phyloP scores from a whole-genome alignment of 257 asterid species.

The Buddleja alternifolia region DNA sequence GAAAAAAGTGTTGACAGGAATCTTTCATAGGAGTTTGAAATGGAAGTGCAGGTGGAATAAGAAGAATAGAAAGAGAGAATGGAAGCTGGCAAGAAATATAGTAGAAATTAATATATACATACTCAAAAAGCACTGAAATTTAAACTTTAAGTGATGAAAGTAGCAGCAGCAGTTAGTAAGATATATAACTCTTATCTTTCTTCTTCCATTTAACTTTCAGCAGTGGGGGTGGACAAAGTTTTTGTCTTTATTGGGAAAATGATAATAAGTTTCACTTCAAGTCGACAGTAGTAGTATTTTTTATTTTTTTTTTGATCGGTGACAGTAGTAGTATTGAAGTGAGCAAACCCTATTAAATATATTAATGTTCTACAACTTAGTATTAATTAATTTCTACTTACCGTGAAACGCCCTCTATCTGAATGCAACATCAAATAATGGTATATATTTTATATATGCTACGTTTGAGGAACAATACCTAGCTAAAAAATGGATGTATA shows the following conservation, averaged over 20 bases:
- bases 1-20: slow-evolving; percentile 21
- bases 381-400: background rate
- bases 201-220: background rate
- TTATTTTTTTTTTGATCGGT: too few species aligned
- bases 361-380: too few species aligned
- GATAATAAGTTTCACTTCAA: slow-evolving; percentile 30
- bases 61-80: slow-evolving; percentile 57
- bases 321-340: too few species aligned
- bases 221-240: slow-evolving; percentile 9
- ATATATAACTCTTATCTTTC: background rate
- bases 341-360: slow-evolving; percentile 32
- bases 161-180: background rate
- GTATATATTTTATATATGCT: too few species aligned
- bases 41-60: background rate
- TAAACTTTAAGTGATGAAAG: slow-evolving; percentile 21
- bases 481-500: too few species aligned
- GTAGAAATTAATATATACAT: background rate
- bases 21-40: slow-evolving; percentile 54
- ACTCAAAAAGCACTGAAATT: slow-evolving; percentile 50
- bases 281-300: too few species aligned
- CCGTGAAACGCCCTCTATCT: background rate
- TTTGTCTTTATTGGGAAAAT: slow-evolving; percentile 41
- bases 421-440: too few species aligned
- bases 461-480: too few species aligned
- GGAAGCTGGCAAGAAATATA: slow-evolving; percentile 53